phyloP scores from a whole-genome alignment of 331 rosid genomes.

The Phaseolus coccineus region DNA sequence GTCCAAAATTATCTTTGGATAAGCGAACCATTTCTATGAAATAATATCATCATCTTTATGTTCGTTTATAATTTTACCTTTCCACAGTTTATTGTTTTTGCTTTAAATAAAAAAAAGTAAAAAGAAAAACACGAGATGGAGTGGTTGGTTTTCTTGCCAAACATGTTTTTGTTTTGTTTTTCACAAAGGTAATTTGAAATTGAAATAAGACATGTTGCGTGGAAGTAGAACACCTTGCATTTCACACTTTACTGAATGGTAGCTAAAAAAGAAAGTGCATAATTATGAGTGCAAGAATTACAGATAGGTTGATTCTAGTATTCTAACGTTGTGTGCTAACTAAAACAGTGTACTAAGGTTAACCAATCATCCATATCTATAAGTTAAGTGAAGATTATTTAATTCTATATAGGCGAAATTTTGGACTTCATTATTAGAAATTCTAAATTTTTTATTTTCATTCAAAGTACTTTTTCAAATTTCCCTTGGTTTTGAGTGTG shows the following conservation, averaged over 20 bases:
- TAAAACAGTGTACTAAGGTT: no score
- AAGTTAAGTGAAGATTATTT: no score
- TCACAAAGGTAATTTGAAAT: background rate
- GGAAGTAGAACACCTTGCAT: constrained; percentile 36
- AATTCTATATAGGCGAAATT: no score
- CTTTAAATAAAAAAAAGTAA: background rate
- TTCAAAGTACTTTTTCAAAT: no score
- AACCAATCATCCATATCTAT: no score
- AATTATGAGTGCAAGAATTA: background rate
- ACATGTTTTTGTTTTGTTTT: background rate
- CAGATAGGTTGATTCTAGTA: no score
- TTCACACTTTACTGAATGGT: constrained; percentile 34
- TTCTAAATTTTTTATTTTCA: no score
- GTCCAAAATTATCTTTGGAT: background rate
- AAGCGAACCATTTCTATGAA: background rate
- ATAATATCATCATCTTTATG: background rate
- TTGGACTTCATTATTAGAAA: no score
- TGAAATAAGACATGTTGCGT: constrained; percentile 5
- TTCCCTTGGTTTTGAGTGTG: no score
- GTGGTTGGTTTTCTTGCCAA: background rate
- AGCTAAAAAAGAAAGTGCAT: background rate
- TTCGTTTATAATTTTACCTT: background rate
- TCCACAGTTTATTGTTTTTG: no score
- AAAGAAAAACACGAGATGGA: background rate
- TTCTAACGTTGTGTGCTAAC: no score